phyloP scores from a whole-genome alignment of 1,284 basidiomycete genomes.

The Microbotryum intermedium region DNA sequence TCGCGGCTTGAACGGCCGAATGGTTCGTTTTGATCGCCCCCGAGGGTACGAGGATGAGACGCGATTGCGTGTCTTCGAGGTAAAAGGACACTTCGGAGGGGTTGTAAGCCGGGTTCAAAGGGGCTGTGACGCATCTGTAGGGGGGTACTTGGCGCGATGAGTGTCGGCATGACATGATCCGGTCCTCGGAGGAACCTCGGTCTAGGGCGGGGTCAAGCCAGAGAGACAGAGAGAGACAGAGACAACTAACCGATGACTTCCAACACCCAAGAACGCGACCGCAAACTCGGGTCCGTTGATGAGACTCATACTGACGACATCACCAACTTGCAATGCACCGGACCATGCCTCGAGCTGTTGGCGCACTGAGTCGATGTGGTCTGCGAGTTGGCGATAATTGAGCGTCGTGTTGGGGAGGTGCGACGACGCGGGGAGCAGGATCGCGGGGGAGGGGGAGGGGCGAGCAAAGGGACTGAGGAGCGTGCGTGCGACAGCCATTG shows the following conservation, averaged over 20 bases:
- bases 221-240: not conserved
- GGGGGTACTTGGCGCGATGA: not conserved
- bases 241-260: slow-evolving; percentile 31
- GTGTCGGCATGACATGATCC: not conserved
- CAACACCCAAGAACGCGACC: slow-evolving; percentile 39
- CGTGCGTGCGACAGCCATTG: not conserved
- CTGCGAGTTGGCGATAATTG: not conserved
- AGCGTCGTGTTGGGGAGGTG: not conserved
- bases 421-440: slow-evolving; percentile 4
- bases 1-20: slow-evolving; percentile 28
- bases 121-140: slow-evolving; percentile 40
- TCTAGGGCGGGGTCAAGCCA: not conserved
- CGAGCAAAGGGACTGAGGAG: not conserved
- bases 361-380: slow-evolving; percentile 2
- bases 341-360: slow-evolving; percentile 4
- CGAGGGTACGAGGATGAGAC: slow-evolving; percentile 34
- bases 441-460: not conserved
- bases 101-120: slow-evolving; percentile 43
- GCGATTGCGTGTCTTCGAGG: slow-evolving; percentile 39
- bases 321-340: slow-evolving; percentile 7
- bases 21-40: slow-evolving; percentile 13
- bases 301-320: slow-evolving; percentile 38
- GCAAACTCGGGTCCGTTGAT: slow-evolving; percentile 41
- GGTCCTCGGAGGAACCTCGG: not conserved
- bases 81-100: slow-evolving; percentile 40